Conservation (phyloP, 768 basidiomycete genomes). For the Tubosaeta brunneosetosa region DNA sequence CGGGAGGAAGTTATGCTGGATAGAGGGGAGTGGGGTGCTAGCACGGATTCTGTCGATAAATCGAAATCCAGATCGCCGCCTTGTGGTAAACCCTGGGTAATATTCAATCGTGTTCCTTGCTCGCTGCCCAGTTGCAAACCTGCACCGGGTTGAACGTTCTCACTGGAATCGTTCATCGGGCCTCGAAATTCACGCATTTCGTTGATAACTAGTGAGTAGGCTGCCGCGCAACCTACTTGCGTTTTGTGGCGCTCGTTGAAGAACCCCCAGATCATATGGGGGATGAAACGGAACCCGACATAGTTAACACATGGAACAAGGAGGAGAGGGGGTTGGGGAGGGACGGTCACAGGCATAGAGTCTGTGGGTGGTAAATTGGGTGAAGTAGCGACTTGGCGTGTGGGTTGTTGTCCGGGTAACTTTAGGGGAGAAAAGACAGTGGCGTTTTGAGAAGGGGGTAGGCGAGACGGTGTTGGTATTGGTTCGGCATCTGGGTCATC, state of each 20-base stretch:
- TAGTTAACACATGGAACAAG: constrained; percentile 71
- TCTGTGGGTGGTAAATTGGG: constrained; percentile 28
- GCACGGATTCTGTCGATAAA: constrained; percentile 57
- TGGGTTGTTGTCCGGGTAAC: constrained; percentile 19
- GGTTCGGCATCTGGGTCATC: constrained; percentile 34
- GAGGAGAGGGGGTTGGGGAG: constrained; percentile 74
- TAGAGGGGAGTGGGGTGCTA: constrained; percentile 60
- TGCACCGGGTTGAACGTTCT: constrained; percentile 15
- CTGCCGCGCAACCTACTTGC: constrained; percentile 75
- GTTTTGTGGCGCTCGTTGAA: constrained; percentile 87
- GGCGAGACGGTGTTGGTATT: constrained; percentile 38
- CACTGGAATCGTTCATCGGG: constrained; percentile 20
- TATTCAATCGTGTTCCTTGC: constrained; percentile 5
- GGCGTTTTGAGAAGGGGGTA: constrained; percentile 32
- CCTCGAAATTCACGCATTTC: constrained; percentile 57
- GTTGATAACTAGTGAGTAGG: constrained; percentile 64
- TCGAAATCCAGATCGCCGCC: constrained; percentile 74
- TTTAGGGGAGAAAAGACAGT: constrained; percentile 32
- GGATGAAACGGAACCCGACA: constrained; percentile 80
- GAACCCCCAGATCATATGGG: constrained; percentile 86
- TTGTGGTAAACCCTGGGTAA: constrained; percentile 9
- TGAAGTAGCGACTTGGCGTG: constrained; percentile 12
- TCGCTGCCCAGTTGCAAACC: constrained; percentile 1
- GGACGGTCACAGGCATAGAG: constrained; percentile 49
- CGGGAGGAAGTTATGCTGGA: constrained; percentile 64